Conservation (phyloP, 768 basidiomycete species). For the Kwoniella newhampshirensis region DNA sequence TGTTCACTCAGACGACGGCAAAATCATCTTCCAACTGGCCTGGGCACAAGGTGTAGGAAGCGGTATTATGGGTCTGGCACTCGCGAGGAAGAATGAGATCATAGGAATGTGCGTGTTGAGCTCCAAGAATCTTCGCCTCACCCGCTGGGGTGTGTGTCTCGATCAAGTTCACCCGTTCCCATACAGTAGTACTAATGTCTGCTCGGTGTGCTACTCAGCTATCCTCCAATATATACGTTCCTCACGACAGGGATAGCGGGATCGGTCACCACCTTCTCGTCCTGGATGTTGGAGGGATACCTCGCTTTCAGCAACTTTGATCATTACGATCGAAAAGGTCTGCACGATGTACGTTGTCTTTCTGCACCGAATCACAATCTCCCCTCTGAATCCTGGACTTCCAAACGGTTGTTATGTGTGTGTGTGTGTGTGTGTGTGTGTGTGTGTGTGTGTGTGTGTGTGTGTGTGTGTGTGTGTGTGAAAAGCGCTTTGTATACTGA, state of each 20-base stretch:
- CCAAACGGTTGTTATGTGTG: no score
- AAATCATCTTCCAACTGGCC: constrained; percentile 74
- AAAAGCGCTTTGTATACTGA: no score
- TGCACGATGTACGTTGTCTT: constrained; percentile 67
- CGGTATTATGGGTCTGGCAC: constrained; percentile 79
- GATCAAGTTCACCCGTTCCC: not conserved
- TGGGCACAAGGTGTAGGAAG: constrained; percentile 88
- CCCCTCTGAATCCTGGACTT: no score
- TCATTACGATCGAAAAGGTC: constrained; percentile 61
- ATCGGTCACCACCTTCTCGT: constrained; percentile 92
- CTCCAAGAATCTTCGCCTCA: not conserved
- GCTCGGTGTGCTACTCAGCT: no score
- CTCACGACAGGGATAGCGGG: constrained; percentile 95
- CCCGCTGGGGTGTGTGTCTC: not conserved
- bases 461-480: no score
- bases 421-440: no score
- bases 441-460: no score
- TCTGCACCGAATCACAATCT: not conserved
- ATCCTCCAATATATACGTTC: constrained; percentile 82
- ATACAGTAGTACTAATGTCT: no score
- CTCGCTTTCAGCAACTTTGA: constrained; percentile 74
- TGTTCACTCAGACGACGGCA: constrained; percentile 59
- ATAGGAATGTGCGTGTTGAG: constrained; percentile 65
- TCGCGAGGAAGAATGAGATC: constrained; percentile 71
- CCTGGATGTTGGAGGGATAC: constrained; percentile 89